phyloP scores from a whole-genome alignment of 352 stramenopile genomes.

The Thalassiosira exigua region DNA sequence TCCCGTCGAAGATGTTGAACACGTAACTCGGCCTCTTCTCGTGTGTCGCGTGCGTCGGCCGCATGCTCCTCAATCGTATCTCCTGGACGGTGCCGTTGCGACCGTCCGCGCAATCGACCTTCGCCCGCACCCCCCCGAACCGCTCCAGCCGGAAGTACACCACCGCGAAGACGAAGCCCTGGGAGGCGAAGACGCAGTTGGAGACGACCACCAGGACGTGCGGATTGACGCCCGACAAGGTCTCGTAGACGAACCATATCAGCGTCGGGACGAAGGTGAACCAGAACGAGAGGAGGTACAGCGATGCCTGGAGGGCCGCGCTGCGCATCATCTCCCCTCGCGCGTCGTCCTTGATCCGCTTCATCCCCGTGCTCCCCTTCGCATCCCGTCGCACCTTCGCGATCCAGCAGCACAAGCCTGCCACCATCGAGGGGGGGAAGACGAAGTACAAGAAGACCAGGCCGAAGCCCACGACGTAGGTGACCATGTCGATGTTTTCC shows the following conservation, averaged over 20 bases:
- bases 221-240: background rate
- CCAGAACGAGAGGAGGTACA: slow-evolving; percentile 26
- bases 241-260: background rate
- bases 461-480: background rate
- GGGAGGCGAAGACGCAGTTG: slow-evolving; percentile 3
- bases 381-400: background rate
- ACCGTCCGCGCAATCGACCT: too few relatives aligned
- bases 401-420: background rate
- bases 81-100: slow-evolving; percentile 3
- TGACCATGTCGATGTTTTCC: background rate
- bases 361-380: slow-evolving; percentile 11
- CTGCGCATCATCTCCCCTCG: slow-evolving; percentile 3
- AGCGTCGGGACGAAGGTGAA: slow-evolving; percentile 3
- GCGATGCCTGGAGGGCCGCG: background rate
- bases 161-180: background rate
- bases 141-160: slow-evolving; percentile 1
- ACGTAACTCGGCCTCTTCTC: background rate
- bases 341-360: slow-evolving; percentile 1
- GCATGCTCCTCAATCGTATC: slow-evolving; percentile 13
- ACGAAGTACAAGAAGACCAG: slow-evolving; percentile 3
- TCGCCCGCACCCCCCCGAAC: background rate
- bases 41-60: background rate
- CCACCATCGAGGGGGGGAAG: background rate
- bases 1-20: slow-evolving; percentile 49
- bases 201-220: background rate